Evolutionary conservation across 139 green algal genomes (phyloP), one percentile per base, ranked within the genome.

Genomic region (Bryopsis sp.): DNA sequence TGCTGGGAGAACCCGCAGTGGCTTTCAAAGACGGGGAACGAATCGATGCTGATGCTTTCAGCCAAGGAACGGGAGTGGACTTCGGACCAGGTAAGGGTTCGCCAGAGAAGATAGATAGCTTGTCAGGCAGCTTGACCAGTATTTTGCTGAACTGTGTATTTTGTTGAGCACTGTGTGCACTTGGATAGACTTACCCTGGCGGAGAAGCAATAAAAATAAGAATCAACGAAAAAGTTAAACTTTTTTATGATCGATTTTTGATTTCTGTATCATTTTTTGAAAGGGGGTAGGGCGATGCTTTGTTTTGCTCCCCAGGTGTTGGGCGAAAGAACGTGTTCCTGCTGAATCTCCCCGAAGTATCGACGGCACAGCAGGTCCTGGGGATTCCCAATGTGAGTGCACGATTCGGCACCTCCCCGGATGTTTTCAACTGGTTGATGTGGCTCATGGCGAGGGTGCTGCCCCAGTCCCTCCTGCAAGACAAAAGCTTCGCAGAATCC

Each of bases 341-440:
- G 29, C 92, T 93, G 83, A 89, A 92, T 74, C 83, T 96, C 59
- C 90, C 90, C 3, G 90, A 96, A 73, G 81, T 91, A 2, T 39
- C 71, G 6, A 88, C 81, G 1, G 82, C 78, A 0, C 72, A 85
- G 72, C 79, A 85, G 76, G 80, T 81, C 58, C 71, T 92, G 39
- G 58, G 74, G 0, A 88, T 96, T 36, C 86, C 84, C 26, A 88
- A 76, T 64, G 83, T 96, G n/a, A 89, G 74, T 33, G 93, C 93
- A 0, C 83, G 93, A 32, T 99, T 99, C 70, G 92, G 87, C 48
- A 99, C 92, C 33, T 78, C 82, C 29, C 93, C 93, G 2, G 79
- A 86, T 29, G 74, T 92, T 22, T 99, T 90, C 89, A 98, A 98
- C 74, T 93, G 82, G 83, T 88, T 77, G 43, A 97, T 97, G 91